Evolutionary conservation across 306 rosid genomes (phyloP), one percentile per base, ranked within the genome.

Genomic region (Acmispon strigosus): DNA sequence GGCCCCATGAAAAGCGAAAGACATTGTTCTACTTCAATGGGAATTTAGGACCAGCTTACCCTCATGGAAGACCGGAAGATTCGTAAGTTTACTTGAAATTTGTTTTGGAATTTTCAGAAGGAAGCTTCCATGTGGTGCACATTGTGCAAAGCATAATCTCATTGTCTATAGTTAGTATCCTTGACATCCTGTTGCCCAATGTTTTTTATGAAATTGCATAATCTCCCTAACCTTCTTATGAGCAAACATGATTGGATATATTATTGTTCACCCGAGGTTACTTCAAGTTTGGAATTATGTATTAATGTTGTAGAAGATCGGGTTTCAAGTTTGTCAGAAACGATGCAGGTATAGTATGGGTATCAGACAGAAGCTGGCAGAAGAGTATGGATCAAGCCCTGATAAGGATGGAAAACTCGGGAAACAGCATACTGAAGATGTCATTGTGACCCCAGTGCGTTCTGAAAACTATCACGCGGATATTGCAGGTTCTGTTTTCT

Each of bases 291-390:
- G 36, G 61, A 66, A n/a, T n/a, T 48, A 44, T 60, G 10, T 66
- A 39, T 66, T 72, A 56, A 63, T 72, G 36, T 70, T 45, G 13
- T 36, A 4, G 81, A 70, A 65, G 72, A 75, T 61, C 37, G 8
- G 11, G 51, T 66, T 53, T 15, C 19, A 11, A 7, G 6, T 62
- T 37, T 74, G 69, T 66, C 16, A 58, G 22, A 49, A 45, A 36
- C 62, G 66, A 49, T 78, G 76, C 84, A 87, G 98, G 82, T 92
- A 92, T 80, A 92, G 98, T 77, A 89, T 92, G 96, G 96, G 96
- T 65, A 92, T 92, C 66, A 83, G 98, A 78, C 96, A 89, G 74
- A 92, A 86, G 81, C 63, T 92, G 27, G 98, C 89, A 22, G 86
- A 86, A 78, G 98, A 89, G 78, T 92, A 83, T 47, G 94, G 94